Evolutionary conservation across 2,329 filamentous ascomycete species (phyloP).

Genomic region (Penicillium italicum): DNA sequence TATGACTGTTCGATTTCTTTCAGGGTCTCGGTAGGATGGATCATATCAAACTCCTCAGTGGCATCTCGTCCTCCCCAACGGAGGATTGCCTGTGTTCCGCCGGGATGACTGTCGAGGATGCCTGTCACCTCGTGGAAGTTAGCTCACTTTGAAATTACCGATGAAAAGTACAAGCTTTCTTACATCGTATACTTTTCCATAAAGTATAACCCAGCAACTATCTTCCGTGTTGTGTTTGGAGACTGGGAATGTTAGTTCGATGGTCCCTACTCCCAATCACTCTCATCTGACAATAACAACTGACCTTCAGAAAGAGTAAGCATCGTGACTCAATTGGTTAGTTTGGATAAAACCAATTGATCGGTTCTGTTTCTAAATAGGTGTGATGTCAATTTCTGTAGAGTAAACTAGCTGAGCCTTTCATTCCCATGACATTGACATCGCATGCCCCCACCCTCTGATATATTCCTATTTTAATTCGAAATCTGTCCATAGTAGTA

Average conservation of each 20-base stretch:
- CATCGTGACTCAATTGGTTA: neutral
- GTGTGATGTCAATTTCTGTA: neutral
- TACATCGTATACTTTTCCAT: constrained; percentile 9
- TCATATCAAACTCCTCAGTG: constrained; percentile 92
- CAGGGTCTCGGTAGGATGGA: constrained; percentile 84
- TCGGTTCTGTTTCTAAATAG: neutral
- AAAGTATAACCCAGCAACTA: constrained; percentile 10
- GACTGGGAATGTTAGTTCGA: neutral
- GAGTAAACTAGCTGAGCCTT: neutral
- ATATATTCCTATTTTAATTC: neutral
- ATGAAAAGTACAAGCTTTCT: neutral
- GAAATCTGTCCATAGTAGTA: neutral
- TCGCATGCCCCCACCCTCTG: neutral
- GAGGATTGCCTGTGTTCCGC: constrained; percentile 81
- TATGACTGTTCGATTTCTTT: constrained; percentile 76
- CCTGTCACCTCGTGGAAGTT: constrained; percentile 54
- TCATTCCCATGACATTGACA: neutral
- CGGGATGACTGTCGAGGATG: constrained; percentile 79
- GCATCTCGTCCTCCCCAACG: constrained; percentile 85
- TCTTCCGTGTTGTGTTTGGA: constrained; percentile 1
- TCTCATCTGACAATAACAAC: neutral
- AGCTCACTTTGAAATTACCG: neutral
- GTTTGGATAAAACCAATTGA: neutral
- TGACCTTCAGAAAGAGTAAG: neutral
- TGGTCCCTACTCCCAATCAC: neutral